Conservation (phyloP, 441 rosid species). For the Melianthus villosus region DNA sequence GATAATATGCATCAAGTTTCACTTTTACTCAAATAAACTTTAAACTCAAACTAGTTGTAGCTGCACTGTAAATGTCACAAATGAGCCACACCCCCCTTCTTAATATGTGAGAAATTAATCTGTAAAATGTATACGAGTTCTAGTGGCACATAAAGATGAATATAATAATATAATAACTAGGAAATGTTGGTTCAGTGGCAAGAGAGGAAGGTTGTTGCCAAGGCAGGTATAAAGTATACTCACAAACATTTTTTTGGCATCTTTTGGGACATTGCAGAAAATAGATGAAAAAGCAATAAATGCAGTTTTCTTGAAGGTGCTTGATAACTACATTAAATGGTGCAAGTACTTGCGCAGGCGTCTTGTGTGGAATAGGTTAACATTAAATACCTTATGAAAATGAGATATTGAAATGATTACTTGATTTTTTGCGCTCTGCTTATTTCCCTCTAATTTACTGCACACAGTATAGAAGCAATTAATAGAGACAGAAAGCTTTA, state of each 20-base stretch:
- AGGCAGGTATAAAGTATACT: neutral
- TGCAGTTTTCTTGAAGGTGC: conserved; percentile 77
- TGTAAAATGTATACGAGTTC: too few species aligned
- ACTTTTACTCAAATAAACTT: too few species aligned
- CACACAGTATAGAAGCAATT: conserved; percentile 70
- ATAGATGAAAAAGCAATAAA: conserved; percentile 92
- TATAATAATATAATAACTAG: too few species aligned
- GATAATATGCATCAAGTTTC: too few species aligned
- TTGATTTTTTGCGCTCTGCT: conserved; percentile 1
- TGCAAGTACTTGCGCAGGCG: conserved; percentile 83
- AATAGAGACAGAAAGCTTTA: conserved; percentile 83
- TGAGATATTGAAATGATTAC: conserved; percentile 9
- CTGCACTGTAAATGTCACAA: too few species aligned
- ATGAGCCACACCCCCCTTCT: too few species aligned
- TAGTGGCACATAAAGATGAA: too few species aligned
- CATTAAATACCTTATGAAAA: conserved; percentile 12
- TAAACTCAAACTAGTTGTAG: too few species aligned
- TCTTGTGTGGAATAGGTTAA: conserved; percentile 69
- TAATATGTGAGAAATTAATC: too few species aligned
- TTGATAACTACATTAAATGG: conserved; percentile 96
- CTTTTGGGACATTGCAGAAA: conserved; percentile 32
- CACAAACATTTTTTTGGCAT: neutral
- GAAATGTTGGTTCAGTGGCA: too few species aligned
- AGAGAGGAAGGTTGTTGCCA: too few species aligned
- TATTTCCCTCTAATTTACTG: conserved; percentile 8